These are phyloP conservation scores for Aaosphaeria pasadenensis DNA, from an alignment of 2,329 filamentous ascomycete species.

Conservation along the genomic window DNA sequence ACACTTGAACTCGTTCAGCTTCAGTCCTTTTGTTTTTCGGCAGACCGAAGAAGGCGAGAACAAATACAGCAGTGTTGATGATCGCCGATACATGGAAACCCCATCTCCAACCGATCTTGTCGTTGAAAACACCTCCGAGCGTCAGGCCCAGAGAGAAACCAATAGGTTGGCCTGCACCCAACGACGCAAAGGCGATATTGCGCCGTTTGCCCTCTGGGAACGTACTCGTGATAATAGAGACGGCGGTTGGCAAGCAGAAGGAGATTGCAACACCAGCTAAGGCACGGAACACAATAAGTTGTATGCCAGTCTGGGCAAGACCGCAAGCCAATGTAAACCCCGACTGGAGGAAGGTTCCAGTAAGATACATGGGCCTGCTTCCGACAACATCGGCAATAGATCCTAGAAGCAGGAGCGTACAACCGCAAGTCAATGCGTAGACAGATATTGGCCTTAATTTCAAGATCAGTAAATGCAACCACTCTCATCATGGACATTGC, in stretches of 20 bases:
- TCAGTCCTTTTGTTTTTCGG: slow-evolving; percentile 19
- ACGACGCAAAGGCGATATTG: slow-evolving; percentile 51
- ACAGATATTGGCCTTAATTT: slow-evolving; percentile 33
- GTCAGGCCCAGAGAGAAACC: slow-evolving; percentile 53
- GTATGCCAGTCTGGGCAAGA: slow-evolving; percentile 28
- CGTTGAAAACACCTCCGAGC: slow-evolving; percentile 49
- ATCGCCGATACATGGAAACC: slow-evolving; percentile 51
- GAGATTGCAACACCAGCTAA: slow-evolving; percentile 46
- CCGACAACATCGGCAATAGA: slow-evolving; percentile 53
- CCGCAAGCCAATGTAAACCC: slow-evolving; percentile 48
- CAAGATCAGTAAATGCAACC: not conserved
- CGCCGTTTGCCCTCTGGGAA: slow-evolving; percentile 47
- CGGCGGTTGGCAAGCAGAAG: slow-evolving; percentile 49
- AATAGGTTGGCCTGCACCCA: slow-evolving; percentile 51
- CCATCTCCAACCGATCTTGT: slow-evolving; percentile 51
- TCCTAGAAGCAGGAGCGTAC: slow-evolving; percentile 49
- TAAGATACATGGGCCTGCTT: slow-evolving; percentile 44
- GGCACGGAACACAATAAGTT: slow-evolving; percentile 49
- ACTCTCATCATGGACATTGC: not conserved
- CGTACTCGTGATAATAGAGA: slow-evolving; percentile 48
- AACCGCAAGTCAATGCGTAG: slow-evolving; percentile 45
- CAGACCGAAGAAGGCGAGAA: slow-evolving; percentile 37
- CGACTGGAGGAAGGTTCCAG: slow-evolving; percentile 45
- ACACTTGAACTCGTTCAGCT: slow-evolving; percentile 20
- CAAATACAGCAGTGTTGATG: slow-evolving; percentile 41